These are phyloP conservation scores for Porodaedalea pini DNA, from an alignment of 1,284 basidiomycete genomes.

Conservation along the genomic window DNA sequence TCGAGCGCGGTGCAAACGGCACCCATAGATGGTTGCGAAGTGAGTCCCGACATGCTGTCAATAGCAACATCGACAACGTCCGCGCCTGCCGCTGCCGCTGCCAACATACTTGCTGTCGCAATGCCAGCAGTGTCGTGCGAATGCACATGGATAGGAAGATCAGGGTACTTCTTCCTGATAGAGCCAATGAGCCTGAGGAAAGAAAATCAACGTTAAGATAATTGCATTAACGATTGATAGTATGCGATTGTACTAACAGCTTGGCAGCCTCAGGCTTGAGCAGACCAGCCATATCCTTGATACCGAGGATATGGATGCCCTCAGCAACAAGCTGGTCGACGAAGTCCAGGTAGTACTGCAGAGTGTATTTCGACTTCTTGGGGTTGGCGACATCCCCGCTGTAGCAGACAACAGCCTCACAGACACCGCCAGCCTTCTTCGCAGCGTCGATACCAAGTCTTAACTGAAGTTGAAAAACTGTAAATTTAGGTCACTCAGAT, in stretches of 20 bases:
- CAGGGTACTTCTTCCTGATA: conserved; percentile 94
- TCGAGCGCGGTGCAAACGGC: conserved; percentile 93
- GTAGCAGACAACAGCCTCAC: conserved; percentile 98
- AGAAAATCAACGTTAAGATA: conserved; percentile 15
- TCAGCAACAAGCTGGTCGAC: conserved; percentile 91
- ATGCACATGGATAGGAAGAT: conserved; percentile 98
- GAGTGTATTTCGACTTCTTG: conserved; percentile 96
- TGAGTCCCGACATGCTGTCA: conserved; percentile 98
- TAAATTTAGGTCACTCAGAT: neutral
- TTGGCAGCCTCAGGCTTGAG: conserved; percentile 94
- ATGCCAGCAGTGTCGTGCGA: conserved; percentile 99
- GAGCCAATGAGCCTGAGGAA: conserved; percentile 77
- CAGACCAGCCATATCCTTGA: conserved; percentile 99
- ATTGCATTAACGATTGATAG: conserved; percentile 7
- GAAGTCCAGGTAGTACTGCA: conserved; percentile 97
- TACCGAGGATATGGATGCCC: conserved; percentile 95
- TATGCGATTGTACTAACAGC: conserved; percentile 55
- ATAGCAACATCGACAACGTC: conserved; percentile 99
- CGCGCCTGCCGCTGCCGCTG: conserved; percentile 92
- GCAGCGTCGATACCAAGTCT: conserved; percentile 97
- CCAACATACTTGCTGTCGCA: conserved; percentile 94
- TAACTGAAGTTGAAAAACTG: conserved; percentile 55
- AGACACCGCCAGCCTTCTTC: conserved; percentile 99
- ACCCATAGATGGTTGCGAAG: conserved; percentile 99
- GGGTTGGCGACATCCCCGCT: conserved; percentile 96